Percentiles rank a stretch among this genome's conserved stretches.
phyloP scores from a whole-genome alignment of 768 basidiomycete genomes.

The Russula foetens region DNA sequence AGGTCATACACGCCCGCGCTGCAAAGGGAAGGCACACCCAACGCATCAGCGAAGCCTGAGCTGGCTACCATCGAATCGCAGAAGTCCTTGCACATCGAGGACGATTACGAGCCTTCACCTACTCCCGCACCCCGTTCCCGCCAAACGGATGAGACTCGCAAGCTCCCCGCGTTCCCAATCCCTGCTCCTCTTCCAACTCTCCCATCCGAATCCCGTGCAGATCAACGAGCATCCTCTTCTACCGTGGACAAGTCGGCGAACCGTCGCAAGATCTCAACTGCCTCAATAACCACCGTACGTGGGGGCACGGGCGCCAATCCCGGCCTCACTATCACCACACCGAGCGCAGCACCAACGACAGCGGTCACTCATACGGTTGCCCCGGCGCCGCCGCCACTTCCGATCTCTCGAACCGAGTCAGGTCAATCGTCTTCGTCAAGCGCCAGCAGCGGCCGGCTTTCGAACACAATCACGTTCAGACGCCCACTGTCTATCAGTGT shows the following conservation, averaged over 20 bases:
- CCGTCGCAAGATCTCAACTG: constrained; percentile 37
- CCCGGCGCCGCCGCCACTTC: constrained; percentile 24
- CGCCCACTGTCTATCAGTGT: constrained; percentile 49
- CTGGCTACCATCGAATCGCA: constrained; percentile 23
- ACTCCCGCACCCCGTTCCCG: constrained; percentile 34
- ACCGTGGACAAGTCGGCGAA: constrained; percentile 23
- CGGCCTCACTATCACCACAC: constrained; percentile 45
- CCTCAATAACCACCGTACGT: constrained; percentile 41
- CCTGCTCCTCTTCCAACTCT: constrained; percentile 52
- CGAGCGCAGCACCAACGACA: constrained; percentile 46
- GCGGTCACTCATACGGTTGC: constrained; percentile 60
- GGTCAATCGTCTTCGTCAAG: constrained; percentile 27
- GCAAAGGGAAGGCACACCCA: constrained; percentile 36
- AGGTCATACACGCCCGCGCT: constrained; percentile 53
- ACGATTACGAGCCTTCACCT: constrained; percentile 38
- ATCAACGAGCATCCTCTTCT: constrained; percentile 18
- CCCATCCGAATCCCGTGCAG: constrained; percentile 45
- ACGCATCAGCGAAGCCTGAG: constrained; percentile 17
- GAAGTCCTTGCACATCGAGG: constrained; percentile 24
- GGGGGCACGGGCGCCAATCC: constrained; percentile 28
- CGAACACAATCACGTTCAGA: constrained; percentile 51
- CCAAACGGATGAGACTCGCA: constrained; percentile 30
- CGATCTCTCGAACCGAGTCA: constrained; percentile 42
- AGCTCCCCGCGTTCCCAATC: constrained; percentile 42
- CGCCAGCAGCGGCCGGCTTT: constrained; percentile 25